phyloP scores from a whole-genome alignment of 1,284 basidiomycete species.

The Moniliella sp. region DNA sequence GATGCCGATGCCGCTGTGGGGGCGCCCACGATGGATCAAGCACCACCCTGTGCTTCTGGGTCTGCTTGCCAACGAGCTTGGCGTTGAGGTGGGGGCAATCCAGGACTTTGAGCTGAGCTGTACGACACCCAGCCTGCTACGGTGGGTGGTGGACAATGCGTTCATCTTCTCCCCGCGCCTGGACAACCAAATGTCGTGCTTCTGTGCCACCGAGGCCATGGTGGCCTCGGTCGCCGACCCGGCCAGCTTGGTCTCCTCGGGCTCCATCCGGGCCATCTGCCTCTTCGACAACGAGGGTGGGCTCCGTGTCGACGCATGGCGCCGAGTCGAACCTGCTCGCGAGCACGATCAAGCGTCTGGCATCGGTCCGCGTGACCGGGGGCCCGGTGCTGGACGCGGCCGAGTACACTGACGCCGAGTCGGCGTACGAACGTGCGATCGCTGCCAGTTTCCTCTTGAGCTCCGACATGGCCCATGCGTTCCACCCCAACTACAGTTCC shows the following conservation, averaged over 20 bases:
- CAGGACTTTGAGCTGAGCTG: slow-evolving; percentile 62
- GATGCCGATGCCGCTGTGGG: slow-evolving; percentile 9
- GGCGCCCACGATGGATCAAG: slow-evolving; percentile 19
- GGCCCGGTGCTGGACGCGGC: slow-evolving; percentile 2
- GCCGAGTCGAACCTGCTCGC: slow-evolving; percentile 51
- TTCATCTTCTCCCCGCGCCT: slow-evolving; percentile 77
- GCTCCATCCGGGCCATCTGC: slow-evolving; percentile 68
- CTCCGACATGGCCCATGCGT: slow-evolving; percentile 54
- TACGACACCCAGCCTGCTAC: slow-evolving; percentile 58
- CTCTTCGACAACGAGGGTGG: slow-evolving; percentile 77
- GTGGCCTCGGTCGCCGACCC: slow-evolving; percentile 38
- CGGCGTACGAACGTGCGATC: slow-evolving; percentile 11
- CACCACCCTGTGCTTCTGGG: slow-evolving; percentile 66
- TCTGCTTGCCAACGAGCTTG: slow-evolving; percentile 54
- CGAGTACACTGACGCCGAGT: slow-evolving; percentile 6
- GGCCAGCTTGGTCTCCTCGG: slow-evolving; percentile 8
- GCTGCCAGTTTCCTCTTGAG: slow-evolving; percentile 25
- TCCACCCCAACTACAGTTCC: slow-evolving; percentile 68
- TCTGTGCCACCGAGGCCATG: slow-evolving; percentile 70
- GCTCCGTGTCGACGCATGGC: slow-evolving; percentile 60
- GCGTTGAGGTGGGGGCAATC: slow-evolving; percentile 56
- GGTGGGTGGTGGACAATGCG: slow-evolving; percentile 68
- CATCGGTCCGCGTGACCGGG: slow-evolving; percentile 9
- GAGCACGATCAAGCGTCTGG: slow-evolving; percentile 19
- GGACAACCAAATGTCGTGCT: slow-evolving; percentile 66